Percentiles rank a stretch among this genome's conserved stretches.
These are phyloP conservation scores for Ascomycota sp. DNA, from an alignment of 2,329 filamentous ascomycete species.

Conservation along the genomic window DNA sequence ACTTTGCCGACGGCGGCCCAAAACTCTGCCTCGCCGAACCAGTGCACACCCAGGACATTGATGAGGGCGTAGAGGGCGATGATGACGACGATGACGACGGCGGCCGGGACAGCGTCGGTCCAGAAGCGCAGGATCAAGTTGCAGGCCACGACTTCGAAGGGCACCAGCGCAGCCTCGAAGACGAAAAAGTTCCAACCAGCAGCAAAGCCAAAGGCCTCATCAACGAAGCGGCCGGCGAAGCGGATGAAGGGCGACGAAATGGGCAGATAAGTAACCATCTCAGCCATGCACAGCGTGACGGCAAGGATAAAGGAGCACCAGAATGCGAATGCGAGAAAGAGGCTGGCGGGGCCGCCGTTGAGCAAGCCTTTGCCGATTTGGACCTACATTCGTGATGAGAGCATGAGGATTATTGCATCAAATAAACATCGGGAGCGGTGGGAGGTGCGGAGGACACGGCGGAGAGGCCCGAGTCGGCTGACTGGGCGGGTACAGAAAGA, in stretches of 20 bases:
- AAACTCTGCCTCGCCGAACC: constrained; percentile 63
- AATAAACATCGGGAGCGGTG: too few relatives aligned
- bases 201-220: constrained; percentile 54
- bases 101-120: constrained; percentile 38
- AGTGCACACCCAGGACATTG: constrained; percentile 54
- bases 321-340: constrained; percentile 38
- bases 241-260: constrained; percentile 63
- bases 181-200: constrained; percentile 62
- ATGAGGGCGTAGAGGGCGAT: constrained; percentile 27
- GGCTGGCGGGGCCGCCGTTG: constrained; percentile 35
- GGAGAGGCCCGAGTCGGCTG: too few relatives aligned
- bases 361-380: constrained; percentile 37
- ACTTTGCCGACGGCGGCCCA: constrained; percentile 55
- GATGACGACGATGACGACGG: constrained; percentile 37
- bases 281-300: constrained; percentile 42
- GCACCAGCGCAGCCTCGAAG: constrained; percentile 46
- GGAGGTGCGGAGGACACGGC: too few relatives aligned
- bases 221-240: constrained; percentile 55
- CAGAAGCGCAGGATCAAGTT: constrained; percentile 43
- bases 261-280: constrained; percentile 65
- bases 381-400: too few relatives aligned
- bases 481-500: too few relatives aligned
- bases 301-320: constrained; percentile 42
- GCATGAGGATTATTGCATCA: too few relatives aligned
- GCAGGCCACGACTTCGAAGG: constrained; percentile 46